Evolutionary conservation across 805 yeast species (phyloP).

Genomic region (Debaryomyces prosopidis): DNA sequence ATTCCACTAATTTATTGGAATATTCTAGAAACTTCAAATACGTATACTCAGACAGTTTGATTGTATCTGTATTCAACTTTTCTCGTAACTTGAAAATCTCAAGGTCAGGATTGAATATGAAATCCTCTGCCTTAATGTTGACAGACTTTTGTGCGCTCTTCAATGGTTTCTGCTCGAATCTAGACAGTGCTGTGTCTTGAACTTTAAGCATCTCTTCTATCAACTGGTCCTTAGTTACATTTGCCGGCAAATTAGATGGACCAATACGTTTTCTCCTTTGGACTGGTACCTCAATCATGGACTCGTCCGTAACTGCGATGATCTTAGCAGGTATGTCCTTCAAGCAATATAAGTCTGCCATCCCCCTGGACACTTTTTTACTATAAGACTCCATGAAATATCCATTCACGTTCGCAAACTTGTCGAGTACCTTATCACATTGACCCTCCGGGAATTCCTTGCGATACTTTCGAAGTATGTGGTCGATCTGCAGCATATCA

Average conservation of each 20-base stretch:
- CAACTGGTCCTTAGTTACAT: conserved; percentile 3
- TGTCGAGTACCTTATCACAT: conserved; percentile 21
- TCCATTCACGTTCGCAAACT: conserved; percentile 29
- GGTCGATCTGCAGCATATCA: conserved; percentile 26
- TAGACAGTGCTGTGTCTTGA: background rate
- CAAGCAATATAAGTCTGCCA: conserved; percentile 34
- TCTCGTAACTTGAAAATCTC: conserved; percentile 26
- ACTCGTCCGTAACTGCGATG: conserved; percentile 23
- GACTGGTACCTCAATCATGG: conserved; percentile 29
- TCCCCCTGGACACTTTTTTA: conserved; percentile 32
- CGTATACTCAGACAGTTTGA: conserved; percentile 17
- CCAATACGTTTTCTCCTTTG: conserved; percentile 24
- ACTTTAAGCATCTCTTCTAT: conserved; percentile 8
- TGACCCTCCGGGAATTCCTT: conserved; percentile 17
- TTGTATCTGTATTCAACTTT: conserved; percentile 10
- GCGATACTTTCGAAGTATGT: conserved; percentile 17
- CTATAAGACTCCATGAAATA: conserved; percentile 34
- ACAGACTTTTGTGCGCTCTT: conserved; percentile 10
- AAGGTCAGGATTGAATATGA: conserved; percentile 28
- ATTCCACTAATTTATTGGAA: conserved; percentile 22
- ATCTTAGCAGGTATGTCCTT: conserved; percentile 28
- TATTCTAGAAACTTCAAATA: conserved; percentile 31
- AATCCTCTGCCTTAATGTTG: conserved; percentile 23
- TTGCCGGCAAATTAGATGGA: background rate
- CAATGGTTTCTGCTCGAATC: conserved; percentile 4